These are phyloP conservation scores for Pichia sp. DNA, from an alignment of 1,139 yeast genomes.

Conservation along the genomic window DNA sequence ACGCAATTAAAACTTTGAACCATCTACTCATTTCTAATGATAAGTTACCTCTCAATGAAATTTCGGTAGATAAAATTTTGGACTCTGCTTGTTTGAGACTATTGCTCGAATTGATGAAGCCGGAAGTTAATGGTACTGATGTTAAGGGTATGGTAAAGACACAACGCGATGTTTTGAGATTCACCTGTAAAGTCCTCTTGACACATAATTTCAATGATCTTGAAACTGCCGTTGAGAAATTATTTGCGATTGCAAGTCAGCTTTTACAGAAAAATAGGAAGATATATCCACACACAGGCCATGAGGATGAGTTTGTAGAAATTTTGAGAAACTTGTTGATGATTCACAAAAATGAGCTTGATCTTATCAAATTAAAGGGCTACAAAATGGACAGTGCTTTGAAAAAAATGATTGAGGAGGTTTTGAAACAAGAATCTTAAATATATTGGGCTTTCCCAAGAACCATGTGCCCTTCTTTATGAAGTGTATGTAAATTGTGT, in stretches of 20 bases:
- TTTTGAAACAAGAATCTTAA: conserved; percentile 3
- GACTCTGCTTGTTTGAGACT: conserved; percentile 73
- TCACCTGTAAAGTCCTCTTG: conserved; percentile 67
- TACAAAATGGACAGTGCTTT: conserved; percentile 22
- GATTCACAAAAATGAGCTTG: conserved; percentile 36
- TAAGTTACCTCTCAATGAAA: conserved; percentile 26
- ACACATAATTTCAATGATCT: conserved; percentile 34
- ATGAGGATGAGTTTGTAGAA: conserved; percentile 55
- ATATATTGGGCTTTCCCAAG: too few relatives aligned
- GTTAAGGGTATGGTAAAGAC: conserved; percentile 56
- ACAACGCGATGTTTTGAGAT: conserved; percentile 56
- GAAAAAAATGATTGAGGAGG: conserved; percentile 18
- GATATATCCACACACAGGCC: conserved; percentile 15
- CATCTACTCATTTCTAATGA: conserved; percentile 32
- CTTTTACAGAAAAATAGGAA: conserved; percentile 21
- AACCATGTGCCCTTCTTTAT: too few relatives aligned
- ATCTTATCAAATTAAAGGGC: conserved; percentile 18
- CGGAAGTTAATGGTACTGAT: conserved; percentile 62
- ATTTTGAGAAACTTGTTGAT: conserved; percentile 51
- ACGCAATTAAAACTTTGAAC: conserved; percentile 54
- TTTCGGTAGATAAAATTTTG: conserved; percentile 50
- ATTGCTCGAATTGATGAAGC: conserved; percentile 55
- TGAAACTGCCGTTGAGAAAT: conserved; percentile 21
- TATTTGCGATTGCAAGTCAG: conserved; percentile 23
- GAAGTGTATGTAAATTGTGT: too few relatives aligned